Conservation (phyloP, 139 green algal genomes). For the Auxenochlorella protothecoides region DNA sequence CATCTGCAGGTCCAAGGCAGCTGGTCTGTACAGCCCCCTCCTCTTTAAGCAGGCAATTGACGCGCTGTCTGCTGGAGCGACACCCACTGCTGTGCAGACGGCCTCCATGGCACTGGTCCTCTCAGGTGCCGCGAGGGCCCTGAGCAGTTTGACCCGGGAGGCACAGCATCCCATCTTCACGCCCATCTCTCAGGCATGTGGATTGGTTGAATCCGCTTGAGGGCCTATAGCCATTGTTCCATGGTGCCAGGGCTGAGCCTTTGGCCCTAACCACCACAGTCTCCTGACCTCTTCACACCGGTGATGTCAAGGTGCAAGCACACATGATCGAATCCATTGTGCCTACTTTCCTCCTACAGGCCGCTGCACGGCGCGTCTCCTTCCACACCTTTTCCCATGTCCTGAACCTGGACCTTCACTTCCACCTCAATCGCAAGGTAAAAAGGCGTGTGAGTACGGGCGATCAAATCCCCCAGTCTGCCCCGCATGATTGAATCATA, state of each 20-base stretch:
- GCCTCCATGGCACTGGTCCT: constrained; percentile 23
- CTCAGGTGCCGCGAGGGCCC: constrained; percentile 40
- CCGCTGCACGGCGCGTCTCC: constrained; percentile 16
- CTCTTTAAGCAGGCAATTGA: constrained; percentile 73
- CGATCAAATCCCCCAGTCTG: too few species aligned
- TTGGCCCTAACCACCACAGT: too few species aligned
- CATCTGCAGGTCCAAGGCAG: constrained; percentile 13
- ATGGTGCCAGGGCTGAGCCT: background rate
- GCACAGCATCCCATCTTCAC: constrained; percentile 68
- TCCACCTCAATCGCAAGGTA: constrained; percentile 51
- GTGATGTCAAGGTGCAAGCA: too few species aligned
- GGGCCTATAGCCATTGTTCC: background rate
- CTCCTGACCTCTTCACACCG: too few species aligned
- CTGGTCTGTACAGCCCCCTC: constrained; percentile 61
- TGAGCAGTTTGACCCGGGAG: constrained; percentile 72
- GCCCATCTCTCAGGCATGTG: constrained; percentile 61
- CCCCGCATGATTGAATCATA: too few species aligned
- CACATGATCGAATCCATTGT: too few species aligned
- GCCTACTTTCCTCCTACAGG: constrained; percentile 2
- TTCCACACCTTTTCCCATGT: constrained; percentile 25
- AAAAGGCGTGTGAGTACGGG: background rate
- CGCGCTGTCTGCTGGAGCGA: constrained; percentile 28
- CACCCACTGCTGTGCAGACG: background rate
- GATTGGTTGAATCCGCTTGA: background rate
- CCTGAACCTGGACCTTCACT: constrained; percentile 24